phyloP scores from a whole-genome alignment of 2,329 filamentous ascomycete genomes.

The Westerdykella ornata region DNA sequence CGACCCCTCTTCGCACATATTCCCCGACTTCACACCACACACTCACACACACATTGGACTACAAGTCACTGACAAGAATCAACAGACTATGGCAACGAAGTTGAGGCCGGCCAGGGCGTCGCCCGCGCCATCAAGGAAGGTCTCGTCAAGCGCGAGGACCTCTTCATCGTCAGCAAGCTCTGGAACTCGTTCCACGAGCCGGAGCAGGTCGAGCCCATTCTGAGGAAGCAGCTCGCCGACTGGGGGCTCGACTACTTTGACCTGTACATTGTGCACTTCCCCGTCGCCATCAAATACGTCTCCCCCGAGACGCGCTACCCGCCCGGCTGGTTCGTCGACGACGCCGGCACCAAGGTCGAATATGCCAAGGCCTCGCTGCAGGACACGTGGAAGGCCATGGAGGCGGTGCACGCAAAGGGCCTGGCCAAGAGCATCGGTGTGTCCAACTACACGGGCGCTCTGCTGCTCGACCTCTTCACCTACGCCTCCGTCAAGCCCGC shows the following conservation, averaged over 20 bases:
- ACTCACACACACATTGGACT: too few relatives aligned
- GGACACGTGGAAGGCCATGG: slow-evolving; percentile 40
- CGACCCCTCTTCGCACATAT: background rate
- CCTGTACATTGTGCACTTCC: slow-evolving; percentile 73
- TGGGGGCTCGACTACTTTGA: slow-evolving; percentile 37
- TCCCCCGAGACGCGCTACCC: slow-evolving; percentile 32
- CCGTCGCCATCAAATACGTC: slow-evolving; percentile 64
- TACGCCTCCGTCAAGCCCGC: slow-evolving; percentile 38
- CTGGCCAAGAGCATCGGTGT: slow-evolving; percentile 34
- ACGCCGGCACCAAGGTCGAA: slow-evolving; percentile 34
- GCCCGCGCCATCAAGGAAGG: slow-evolving; percentile 36
- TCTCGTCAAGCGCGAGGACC: slow-evolving; percentile 53
- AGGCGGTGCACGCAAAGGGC: slow-evolving; percentile 29
- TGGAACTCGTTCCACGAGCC: slow-evolving; percentile 88
- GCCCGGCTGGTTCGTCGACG: slow-evolving; percentile 31
- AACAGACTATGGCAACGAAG: slow-evolving; percentile 37
- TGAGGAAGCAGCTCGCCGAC: slow-evolving; percentile 51
- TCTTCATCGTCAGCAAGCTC: slow-evolving; percentile 89
- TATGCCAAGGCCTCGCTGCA: slow-evolving; percentile 29
- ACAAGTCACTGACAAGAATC: background rate
- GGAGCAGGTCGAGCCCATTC: slow-evolving; percentile 66
- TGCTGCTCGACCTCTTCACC: slow-evolving; percentile 51
- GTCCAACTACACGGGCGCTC: slow-evolving; percentile 35
- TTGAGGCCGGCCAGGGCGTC: slow-evolving; percentile 33
- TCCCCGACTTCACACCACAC: too few relatives aligned